Evolutionary conservation across 768 basidiomycete genomes (phyloP).

Genomic region (Collybia nuda): DNA sequence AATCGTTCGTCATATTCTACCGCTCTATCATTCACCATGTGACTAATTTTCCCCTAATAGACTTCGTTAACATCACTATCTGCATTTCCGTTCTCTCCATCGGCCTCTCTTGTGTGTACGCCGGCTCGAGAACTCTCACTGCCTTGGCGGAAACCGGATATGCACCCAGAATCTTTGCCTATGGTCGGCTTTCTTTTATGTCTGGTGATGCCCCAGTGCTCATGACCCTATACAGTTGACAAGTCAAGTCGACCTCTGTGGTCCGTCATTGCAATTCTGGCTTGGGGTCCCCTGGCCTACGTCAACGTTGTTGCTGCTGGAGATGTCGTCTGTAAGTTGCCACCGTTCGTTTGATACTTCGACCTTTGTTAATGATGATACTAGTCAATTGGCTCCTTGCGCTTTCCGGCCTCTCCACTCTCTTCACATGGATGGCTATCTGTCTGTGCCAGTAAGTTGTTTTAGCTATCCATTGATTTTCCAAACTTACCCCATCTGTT

Average conservation of each 20-base stretch:
- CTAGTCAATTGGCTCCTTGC: conserved; percentile 44
- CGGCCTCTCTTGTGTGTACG: conserved; percentile 45
- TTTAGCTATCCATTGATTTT: neutral
- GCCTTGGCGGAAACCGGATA: conserved; percentile 48
- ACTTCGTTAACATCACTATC: conserved; percentile 43
- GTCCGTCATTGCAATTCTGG: conserved; percentile 34
- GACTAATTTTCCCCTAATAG: neutral
- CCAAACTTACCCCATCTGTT: neutral
- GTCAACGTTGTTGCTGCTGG: conserved; percentile 36
- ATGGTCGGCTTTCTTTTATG: conserved; percentile 18
- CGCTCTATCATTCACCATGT: neutral
- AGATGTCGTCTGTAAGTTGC: conserved; percentile 34
- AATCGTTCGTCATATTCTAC: conserved; percentile 27
- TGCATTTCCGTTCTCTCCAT: conserved; percentile 47
- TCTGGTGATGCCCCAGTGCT: neutral
- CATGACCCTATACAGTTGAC: conserved; percentile 27
- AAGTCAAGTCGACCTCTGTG: conserved; percentile 46
- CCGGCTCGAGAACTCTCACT: conserved; percentile 43
- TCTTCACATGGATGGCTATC: conserved; percentile 46
- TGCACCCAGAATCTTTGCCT: conserved; percentile 41
- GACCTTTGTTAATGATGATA: neutral
- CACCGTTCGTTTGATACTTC: neutral
- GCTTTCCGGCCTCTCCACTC: conserved; percentile 44
- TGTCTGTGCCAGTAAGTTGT: conserved; percentile 43
- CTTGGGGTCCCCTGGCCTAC: conserved; percentile 40